Evolutionary conservation across 202 grass and related monocot genomes (phyloP).

Genomic region (Setaria viridis): DNA sequence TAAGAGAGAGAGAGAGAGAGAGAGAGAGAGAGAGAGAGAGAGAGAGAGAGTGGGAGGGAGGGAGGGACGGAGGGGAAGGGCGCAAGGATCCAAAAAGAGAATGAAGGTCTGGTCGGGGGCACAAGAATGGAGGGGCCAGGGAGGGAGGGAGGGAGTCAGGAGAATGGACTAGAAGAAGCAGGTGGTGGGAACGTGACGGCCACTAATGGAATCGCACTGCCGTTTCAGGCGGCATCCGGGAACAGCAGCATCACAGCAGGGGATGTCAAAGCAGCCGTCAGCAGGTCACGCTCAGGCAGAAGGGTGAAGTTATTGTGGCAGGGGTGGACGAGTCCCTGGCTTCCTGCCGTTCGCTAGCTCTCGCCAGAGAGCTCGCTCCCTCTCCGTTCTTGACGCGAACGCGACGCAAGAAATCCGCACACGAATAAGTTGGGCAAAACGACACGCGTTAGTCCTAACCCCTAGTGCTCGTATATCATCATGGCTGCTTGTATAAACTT

Average conservation of each 20-base stretch:
- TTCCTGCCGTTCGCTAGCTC: neutral
- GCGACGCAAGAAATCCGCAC: neutral
- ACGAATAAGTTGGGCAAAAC: neutral
- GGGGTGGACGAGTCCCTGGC: too few species aligned
- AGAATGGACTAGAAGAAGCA: neutral
- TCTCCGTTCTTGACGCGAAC: neutral
- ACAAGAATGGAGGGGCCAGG: neutral
- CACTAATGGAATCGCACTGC: neutral
- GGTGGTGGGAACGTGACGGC: neutral
- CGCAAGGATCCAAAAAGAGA: neutral
- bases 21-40: neutral
- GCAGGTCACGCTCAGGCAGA: neutral
- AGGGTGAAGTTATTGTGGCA: neutral
- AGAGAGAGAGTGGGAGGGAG: too few species aligned
- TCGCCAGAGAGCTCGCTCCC: neutral
- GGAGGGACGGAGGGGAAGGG: neutral
- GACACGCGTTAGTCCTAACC: neutral
- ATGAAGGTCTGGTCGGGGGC: neutral
- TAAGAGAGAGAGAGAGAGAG: neutral
- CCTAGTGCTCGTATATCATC: neutral
- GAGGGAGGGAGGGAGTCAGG: neutral
- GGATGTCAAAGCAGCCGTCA: too few species aligned
- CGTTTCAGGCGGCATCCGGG: neutral
- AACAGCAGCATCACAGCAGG: neutral
- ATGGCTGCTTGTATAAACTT: neutral